phyloP scores from a whole-genome alignment of 352 stramenopile species.

The Phytophthora multivora region DNA sequence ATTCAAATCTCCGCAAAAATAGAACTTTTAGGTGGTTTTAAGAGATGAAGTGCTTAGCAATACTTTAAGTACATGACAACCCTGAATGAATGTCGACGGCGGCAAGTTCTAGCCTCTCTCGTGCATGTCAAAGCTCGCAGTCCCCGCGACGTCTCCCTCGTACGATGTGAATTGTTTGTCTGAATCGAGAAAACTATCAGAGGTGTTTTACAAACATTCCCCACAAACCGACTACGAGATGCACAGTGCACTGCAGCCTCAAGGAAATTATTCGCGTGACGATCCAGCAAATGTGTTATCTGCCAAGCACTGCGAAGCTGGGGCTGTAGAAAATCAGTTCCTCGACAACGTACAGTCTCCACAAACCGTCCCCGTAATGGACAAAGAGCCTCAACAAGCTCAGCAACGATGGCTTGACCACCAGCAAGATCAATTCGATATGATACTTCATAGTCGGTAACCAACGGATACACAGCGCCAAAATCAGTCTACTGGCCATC shows the following conservation, averaged over 20 bases:
- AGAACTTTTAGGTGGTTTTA: no score
- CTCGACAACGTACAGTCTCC: background rate
- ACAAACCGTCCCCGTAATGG: background rate
- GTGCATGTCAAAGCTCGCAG: constrained; percentile 4
- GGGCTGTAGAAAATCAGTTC: background rate
- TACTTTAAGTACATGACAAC: no score
- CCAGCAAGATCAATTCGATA: constrained; percentile 3
- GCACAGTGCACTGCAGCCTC: background rate
- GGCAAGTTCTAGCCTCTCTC: constrained; percentile 19
- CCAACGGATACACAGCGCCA: background rate
- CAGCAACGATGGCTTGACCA: constrained; percentile 6
- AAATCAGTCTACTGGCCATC: background rate
- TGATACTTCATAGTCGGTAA: background rate
- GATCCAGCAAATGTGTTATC: background rate
- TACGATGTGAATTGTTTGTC: background rate
- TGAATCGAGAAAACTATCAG: background rate
- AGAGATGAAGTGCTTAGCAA: no score
- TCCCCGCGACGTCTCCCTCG: constrained; percentile 1
- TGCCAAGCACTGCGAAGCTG: background rate
- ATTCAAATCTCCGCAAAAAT: no score
- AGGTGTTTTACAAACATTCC: background rate
- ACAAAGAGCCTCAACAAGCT: background rate
- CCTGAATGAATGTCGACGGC: background rate
- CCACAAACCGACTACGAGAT: constrained; percentile 11
- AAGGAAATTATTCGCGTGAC: constrained; percentile 2